Evolutionary conservation across 768 basidiomycete species (phyloP).

Genomic region (Coprinellus micaceus): DNA sequence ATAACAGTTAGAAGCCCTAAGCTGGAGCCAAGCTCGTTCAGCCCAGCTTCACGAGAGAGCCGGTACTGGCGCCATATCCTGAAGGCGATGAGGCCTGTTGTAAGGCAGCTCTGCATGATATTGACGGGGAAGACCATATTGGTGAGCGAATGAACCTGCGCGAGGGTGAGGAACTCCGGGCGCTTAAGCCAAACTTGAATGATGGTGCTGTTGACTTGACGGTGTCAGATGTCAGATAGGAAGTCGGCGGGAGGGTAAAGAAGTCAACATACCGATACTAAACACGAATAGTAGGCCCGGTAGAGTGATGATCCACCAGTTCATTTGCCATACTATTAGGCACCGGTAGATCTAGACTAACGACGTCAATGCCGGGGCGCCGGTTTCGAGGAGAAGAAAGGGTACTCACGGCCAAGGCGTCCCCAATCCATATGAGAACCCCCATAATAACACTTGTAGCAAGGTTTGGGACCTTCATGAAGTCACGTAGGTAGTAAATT

Average conservation of each 20-base stretch:
- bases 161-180: too few relatives aligned
- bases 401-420: not conserved
- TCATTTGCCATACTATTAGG: slow-evolving; percentile 2
- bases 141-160: not conserved
- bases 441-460: not conserved
- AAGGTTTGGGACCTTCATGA: not conserved
- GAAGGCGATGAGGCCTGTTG: slow-evolving; percentile 1
- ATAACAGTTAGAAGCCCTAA: not conserved
- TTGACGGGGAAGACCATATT: not conserved
- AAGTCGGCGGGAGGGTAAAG: not conserved
- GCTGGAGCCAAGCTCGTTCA: not conserved
- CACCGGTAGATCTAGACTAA: slow-evolving; percentile 1
- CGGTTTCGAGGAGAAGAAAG: not conserved
- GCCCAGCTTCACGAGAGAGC: not conserved
- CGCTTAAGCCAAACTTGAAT: not conserved
- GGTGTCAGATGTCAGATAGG: not conserved
- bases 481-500: not conserved
- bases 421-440: not conserved
- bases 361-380: not conserved
- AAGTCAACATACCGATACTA: not conserved
- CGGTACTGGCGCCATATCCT: slow-evolving; percentile 1
- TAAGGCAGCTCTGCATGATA: not conserved
- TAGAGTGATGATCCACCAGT: not conserved
- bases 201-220: not conserved
- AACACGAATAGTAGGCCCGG: not conserved